Conservation (phyloP, 805 yeast genomes). For the Metschnikowia matae region DNA sequence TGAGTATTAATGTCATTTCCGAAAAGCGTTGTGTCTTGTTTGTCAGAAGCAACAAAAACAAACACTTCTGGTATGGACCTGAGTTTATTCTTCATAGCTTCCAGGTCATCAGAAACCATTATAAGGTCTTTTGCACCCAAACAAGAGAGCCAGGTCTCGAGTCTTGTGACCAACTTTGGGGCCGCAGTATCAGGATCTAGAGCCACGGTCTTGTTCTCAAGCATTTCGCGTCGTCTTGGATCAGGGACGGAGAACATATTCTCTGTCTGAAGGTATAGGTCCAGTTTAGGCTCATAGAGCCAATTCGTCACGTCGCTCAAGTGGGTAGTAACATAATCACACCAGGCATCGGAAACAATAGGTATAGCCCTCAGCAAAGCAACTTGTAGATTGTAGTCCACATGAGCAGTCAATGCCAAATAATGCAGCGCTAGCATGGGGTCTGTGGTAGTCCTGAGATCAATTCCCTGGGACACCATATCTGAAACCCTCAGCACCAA, state of each 20-base stretch:
- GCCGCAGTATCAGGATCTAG: constrained; percentile 3
- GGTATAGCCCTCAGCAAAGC: constrained; percentile 30
- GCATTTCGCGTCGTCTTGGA: constrained; percentile 12
- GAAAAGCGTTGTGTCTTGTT: neutral
- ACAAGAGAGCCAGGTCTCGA: constrained; percentile 15
- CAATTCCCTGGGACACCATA: constrained; percentile 14
- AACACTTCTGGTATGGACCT: neutral
- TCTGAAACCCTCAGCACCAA: constrained; percentile 7
- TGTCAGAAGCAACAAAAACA: neutral
- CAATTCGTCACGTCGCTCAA: constrained; percentile 18
- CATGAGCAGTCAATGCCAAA: constrained; percentile 14
- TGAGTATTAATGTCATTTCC: constrained; percentile 1
- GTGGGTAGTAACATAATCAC: constrained; percentile 12
- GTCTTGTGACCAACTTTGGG: constrained; percentile 6
- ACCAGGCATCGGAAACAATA: constrained; percentile 25
- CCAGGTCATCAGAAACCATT: neutral
- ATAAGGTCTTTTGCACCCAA: constrained; percentile 8
- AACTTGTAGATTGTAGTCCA: constrained; percentile 15
- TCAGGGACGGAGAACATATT: constrained; percentile 12
- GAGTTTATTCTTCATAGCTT: neutral
- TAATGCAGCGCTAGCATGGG: constrained; percentile 23
- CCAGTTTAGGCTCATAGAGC: constrained; percentile 17
- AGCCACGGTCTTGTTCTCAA: constrained; percentile 12
- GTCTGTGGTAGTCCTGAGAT: constrained; percentile 18
- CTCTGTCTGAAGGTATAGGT: constrained; percentile 16